phyloP scores from a whole-genome alignment of 495 filamentous ascomycete species.

The Glarea lozoyensis region DNA sequence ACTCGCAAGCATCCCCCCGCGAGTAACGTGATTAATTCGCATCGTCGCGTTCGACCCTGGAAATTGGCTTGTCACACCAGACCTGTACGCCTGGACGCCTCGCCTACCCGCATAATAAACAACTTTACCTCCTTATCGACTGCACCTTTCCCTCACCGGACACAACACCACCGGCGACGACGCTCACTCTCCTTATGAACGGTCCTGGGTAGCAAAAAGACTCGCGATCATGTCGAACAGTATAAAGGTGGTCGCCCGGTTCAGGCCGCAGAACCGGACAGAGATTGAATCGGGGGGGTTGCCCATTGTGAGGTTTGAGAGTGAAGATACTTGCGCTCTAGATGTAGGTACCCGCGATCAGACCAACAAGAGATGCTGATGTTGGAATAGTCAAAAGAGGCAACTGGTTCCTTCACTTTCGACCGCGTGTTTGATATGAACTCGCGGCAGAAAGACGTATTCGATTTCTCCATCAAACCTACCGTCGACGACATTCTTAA shows the following conservation, averaged over 20 bases:
- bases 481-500: conserved; percentile 98
- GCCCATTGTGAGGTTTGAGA: conserved; percentile 81
- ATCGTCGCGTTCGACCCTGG: conserved; percentile 8
- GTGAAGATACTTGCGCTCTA: conserved; percentile 80
- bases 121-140: conserved; percentile 20
- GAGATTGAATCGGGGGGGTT: conserved; percentile 85
- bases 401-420: conserved; percentile 83
- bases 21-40: conserved; percentile 13
- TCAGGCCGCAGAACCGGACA: conserved; percentile 91
- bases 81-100: too few relatives aligned
- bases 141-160: conserved; percentile 1
- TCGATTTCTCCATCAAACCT: conserved; percentile 91
- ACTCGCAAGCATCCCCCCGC: conserved; percentile 1
- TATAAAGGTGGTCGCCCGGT: conserved; percentile 86
- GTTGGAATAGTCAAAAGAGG: conserved; percentile 63
- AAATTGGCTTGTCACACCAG: too few relatives aligned
- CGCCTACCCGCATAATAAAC: too few relatives aligned
- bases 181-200: conserved; percentile 15
- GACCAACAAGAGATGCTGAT: conserved; percentile 11
- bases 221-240: conserved; percentile 34
- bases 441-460: conserved; percentile 80
- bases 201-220: conserved; percentile 8
- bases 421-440: conserved; percentile 94
- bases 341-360: conserved; percentile 48
- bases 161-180: conserved; percentile 1